A percentile compares a stretch with the other conserved stretches of the same genome.
These are phyloP conservation scores for Mortierella hygrophila DNA, from an alignment of 192 early-diverging fungal species.

Conservation along the genomic window DNA sequence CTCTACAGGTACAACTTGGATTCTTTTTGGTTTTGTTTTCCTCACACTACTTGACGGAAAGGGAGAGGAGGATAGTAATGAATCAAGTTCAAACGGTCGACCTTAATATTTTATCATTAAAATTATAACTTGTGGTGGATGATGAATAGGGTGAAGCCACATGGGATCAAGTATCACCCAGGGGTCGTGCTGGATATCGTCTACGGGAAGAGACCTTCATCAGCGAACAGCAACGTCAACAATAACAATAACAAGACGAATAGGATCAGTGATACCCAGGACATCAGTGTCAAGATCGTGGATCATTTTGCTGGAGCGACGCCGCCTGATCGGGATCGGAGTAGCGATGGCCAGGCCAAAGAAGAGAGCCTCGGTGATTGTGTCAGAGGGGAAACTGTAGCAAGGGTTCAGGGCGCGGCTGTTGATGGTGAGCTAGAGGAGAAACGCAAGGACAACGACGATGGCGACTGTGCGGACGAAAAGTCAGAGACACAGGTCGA, in stretches of 20 bases:
- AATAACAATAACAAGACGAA: neutral
- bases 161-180: constrained; percentile 44
- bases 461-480: neutral
- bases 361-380: neutral
- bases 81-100: neutral
- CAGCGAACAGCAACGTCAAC: too few relatives aligned
- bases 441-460: neutral
- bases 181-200: constrained; percentile 30
- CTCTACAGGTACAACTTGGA: neutral
- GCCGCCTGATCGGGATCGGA: neutral
- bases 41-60: neutral
- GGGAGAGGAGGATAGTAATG: neutral
- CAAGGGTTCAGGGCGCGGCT: neutral
- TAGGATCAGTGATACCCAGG: neutral
- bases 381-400: too few relatives aligned
- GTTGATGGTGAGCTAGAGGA: neutral
- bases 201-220: constrained; percentile 4
- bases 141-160: constrained; percentile 26
- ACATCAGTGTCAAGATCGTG: too few relatives aligned
- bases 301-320: neutral
- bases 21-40: neutral
- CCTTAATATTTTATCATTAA: neutral
- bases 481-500: neutral
- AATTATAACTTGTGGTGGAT: neutral
- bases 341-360: neutral